These are phyloP conservation scores for Cavenderia fasciculata DNA, from an alignment of 78 protist genomes.

Conservation along the genomic window DNA sequence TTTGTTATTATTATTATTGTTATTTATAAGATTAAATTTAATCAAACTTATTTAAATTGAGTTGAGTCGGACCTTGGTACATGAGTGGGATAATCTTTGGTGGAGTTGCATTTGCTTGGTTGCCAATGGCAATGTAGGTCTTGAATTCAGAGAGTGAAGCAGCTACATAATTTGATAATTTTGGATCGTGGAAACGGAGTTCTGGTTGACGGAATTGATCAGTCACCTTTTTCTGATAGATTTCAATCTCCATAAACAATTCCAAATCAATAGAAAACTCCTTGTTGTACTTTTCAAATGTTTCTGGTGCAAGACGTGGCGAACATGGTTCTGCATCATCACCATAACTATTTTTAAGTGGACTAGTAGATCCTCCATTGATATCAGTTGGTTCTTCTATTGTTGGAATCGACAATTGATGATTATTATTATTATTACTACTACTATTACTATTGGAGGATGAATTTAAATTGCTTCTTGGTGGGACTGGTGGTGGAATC, in stretches of 20 bases:
- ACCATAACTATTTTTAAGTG: no score
- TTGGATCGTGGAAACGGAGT: slow-evolving; percentile 52
- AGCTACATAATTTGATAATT: slow-evolving; percentile 54
- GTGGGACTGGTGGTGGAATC: slow-evolving; percentile 41
- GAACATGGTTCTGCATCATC: background rate
- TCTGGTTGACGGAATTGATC: slow-evolving; percentile 69
- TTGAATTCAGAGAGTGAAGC: slow-evolving; percentile 71
- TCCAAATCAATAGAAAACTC: slow-evolving; percentile 44
- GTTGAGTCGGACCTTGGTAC: slow-evolving; percentile 13
- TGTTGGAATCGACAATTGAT: background rate
- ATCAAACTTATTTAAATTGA: background rate
- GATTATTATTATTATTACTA: background rate
- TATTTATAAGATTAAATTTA: background rate
- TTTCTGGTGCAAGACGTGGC: background rate
- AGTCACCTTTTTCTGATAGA: slow-evolving; percentile 31
- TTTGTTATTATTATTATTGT: background rate
- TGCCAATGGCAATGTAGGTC: slow-evolving; percentile 53
- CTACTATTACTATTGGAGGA: background rate
- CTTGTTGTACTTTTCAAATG: slow-evolving; percentile 32
- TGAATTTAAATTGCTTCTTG: no score
- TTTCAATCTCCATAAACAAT: slow-evolving; percentile 68
- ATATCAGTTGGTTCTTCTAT: background rate
- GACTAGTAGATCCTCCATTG: background rate
- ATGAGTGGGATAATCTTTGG: slow-evolving; percentile 73
- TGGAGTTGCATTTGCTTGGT: slow-evolving; percentile 48